Evolutionary conservation across 1,139 yeast species (phyloP), one percentile per base, ranked within the genome.

Genomic region (Debaryomyces robertsiae): DNA sequence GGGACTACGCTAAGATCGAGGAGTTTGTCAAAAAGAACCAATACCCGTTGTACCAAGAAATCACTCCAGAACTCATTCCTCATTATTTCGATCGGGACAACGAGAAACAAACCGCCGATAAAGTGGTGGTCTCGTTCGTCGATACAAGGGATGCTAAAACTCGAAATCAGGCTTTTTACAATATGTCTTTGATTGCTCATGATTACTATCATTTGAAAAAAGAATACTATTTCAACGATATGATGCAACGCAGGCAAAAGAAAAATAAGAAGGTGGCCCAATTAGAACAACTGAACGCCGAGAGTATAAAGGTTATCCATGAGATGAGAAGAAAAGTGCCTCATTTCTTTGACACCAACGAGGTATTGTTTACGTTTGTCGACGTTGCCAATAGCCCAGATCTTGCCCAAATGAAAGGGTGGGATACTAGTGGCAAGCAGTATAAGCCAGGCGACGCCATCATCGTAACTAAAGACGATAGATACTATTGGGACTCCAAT

Each of bases 81-180:
- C 42, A 51, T n/a, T 60, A 70, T 34, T 65, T 81, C 45, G 62
- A 66, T 38, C 30, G 38, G 38, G 40, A 23, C 22, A 41, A 9
- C 16, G 48, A 44, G 40, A 42, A 39, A 18, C 32, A 41, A 5
- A 27, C 37, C 6, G 47, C 51, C 34, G 77, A 76, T 40, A 77
- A 74, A 47, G 71, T 83, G 4, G 76, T 79, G n/a, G 64, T 83
- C 16, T 66, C 79, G 2, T 65, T 82, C 35, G 58, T 81, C 19
- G 79, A 82, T 54, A 63, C 77, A 10, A 58, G 60, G 11, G 61
- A 74, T 46, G 68, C 70, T 24, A 54, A 52, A 29, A 54, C 46
- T 10, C 57, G 76, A 35, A 67, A 69, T 51, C 47, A 65, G 36
- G 63, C 62, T 23, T 61, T 78, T 11, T 70, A 69, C 47, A 65